These are phyloP conservation scores for Mesotaenium endlicherianum DNA, from an alignment of 139 green algal genomes.

Conservation along the genomic window DNA sequence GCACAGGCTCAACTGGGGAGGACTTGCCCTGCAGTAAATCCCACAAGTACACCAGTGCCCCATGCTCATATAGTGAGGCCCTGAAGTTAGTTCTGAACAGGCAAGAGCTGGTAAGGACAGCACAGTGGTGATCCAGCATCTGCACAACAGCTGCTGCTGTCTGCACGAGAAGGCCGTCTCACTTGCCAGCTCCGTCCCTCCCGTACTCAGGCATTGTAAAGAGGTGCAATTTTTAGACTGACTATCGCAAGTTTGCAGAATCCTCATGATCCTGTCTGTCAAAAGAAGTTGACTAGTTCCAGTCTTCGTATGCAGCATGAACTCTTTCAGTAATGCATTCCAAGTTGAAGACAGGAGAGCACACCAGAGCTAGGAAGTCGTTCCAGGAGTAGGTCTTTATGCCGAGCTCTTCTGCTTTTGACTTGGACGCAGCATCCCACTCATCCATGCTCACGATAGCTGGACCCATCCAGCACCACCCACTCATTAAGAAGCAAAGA, in stretches of 20 bases:
- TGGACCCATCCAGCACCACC: slow-evolving; percentile 5
- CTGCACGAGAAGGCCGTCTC: background rate
- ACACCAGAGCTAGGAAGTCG: slow-evolving; percentile 33
- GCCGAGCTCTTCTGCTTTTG: background rate
- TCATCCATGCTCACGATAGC: slow-evolving; percentile 44
- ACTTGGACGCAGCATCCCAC: background rate
- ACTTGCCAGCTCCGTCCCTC: background rate
- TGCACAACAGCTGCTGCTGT: background rate
- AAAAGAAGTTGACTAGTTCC: background rate
- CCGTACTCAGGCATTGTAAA: no score
- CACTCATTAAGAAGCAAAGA: background rate
- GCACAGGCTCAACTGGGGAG: slow-evolving; percentile 27
- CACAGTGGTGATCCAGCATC: background rate
- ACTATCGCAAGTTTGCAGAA: no score
- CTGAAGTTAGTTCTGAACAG: no score
- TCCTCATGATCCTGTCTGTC: no score
- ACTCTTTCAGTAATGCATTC: background rate
- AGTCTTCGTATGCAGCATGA: background rate
- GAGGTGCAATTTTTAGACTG: no score
- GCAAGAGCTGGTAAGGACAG: no score
- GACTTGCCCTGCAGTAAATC: slow-evolving; percentile 21
- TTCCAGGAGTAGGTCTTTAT: slow-evolving; percentile 29
- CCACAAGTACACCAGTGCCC: slow-evolving; percentile 1
- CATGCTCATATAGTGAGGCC: no score
- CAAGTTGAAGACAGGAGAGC: background rate